These are phyloP conservation scores for Daldinia decipiens DNA, from an alignment of 495 filamentous ascomycete genomes.

Conservation along the genomic window DNA sequence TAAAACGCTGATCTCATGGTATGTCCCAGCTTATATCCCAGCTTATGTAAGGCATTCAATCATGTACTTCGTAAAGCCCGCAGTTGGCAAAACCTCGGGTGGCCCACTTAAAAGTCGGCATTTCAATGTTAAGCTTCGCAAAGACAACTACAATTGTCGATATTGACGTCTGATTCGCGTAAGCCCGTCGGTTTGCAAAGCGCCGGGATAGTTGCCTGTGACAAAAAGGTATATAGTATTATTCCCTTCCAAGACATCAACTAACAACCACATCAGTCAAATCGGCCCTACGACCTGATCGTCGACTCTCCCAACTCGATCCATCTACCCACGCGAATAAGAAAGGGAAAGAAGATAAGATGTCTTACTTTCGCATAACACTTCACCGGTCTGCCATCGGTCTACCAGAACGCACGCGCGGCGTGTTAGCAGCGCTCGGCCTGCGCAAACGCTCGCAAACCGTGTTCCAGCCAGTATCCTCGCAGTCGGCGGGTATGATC, in stretches of 20 bases:
- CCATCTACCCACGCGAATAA: neutral
- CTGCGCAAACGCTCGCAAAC: conserved; percentile 86
- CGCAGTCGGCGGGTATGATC: conserved; percentile 90
- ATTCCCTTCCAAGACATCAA: neutral
- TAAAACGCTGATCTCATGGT: too few relatives aligned
- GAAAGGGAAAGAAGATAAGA: conserved; percentile 48
- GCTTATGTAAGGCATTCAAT: neutral
- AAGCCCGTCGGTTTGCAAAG: neutral
- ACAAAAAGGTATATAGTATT: conserved; percentile 8
- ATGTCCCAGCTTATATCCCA: neutral
- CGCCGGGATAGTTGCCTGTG: neutral
- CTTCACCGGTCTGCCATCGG: conserved; percentile 94
- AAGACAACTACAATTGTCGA: conserved; percentile 1
- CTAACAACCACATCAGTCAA: neutral
- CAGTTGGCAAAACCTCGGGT: conserved; percentile 3
- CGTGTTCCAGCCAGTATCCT: conserved; percentile 89
- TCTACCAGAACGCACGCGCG: conserved; percentile 81
- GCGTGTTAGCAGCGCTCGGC: conserved; percentile 88
- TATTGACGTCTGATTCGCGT: neutral
- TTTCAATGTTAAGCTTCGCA: conserved; percentile 1
- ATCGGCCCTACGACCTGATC: neutral
- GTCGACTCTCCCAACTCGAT: neutral
- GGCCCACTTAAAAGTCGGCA: neutral
- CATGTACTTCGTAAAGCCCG: neutral
- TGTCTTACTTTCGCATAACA: conserved; percentile 96